Evolutionary conservation across 2,329 filamentous ascomycete genomes (phyloP).

Genomic region (Microdochium paspali): DNA sequence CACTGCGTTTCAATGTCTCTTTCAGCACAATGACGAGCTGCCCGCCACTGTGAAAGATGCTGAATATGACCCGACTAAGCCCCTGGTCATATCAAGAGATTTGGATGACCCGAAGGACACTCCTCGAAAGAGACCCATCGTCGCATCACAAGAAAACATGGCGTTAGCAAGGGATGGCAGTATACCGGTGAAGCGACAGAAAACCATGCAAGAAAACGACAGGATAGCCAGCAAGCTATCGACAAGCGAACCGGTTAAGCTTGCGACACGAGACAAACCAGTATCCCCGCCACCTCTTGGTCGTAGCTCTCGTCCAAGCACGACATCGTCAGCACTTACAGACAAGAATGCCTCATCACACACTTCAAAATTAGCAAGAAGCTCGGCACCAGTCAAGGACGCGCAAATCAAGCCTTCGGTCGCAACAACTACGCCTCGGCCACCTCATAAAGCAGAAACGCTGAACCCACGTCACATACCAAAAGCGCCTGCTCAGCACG

Average conservation of each 20-base stretch:
- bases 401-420: too few species aligned
- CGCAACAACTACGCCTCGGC: slow-evolving; percentile 4
- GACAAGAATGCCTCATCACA: neutral
- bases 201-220: slow-evolving; percentile 1
- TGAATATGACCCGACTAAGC: neutral
- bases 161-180: neutral
- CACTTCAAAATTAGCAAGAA: neutral
- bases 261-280: neutral
- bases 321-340: neutral
- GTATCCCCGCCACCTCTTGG: neutral
- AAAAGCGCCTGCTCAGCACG: slow-evolving; percentile 45
- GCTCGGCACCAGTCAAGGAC: neutral
- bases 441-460: slow-evolving; percentile 32
- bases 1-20: slow-evolving; percentile 40
- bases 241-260: neutral
- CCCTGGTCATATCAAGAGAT: slow-evolving; percentile 1
- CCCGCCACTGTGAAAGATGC: slow-evolving; percentile 5
- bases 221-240: neutral
- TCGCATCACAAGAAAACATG: slow-evolving; percentile 6
- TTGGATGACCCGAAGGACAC: slow-evolving; percentile 5
- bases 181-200: slow-evolving; percentile 1
- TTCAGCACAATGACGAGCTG: slow-evolving; percentile 31
- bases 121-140: slow-evolving; percentile 16
- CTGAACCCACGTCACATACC: slow-evolving; percentile 61
- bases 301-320: neutral